These are phyloP conservation scores for Wickerhamomyces kurtzmanii DNA, from an alignment of 805 yeast species.

Conservation along the genomic window DNA sequence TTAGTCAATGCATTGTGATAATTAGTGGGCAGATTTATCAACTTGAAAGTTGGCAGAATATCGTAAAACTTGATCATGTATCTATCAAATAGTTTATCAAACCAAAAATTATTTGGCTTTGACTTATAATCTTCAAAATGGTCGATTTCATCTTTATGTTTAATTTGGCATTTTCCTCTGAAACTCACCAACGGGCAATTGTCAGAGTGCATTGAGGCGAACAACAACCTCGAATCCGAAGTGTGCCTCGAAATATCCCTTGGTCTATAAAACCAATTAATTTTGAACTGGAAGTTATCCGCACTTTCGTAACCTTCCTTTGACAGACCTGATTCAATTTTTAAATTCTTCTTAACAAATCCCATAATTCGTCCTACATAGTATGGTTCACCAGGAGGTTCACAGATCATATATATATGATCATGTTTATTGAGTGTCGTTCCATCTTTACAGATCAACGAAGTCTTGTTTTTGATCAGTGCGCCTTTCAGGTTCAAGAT, in stretches of 20 bases:
- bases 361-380: slow-evolving; percentile 81
- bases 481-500: slow-evolving; percentile 29
- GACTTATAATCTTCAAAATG: slow-evolving; percentile 36
- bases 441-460: slow-evolving; percentile 12
- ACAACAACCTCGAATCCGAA: slow-evolving; percentile 65
- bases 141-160: slow-evolving; percentile 56
- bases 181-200: slow-evolving; percentile 66
- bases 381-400: slow-evolving; percentile 93
- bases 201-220: slow-evolving; percentile 81
- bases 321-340: slow-evolving; percentile 4
- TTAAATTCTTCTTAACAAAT: slow-evolving; percentile 34
- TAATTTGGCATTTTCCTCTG: slow-evolving; percentile 68
- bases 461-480: slow-evolving; percentile 15
- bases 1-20: slow-evolving; percentile 54
- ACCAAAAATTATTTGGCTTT: slow-evolving; percentile 68
- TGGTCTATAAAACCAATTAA: slow-evolving; percentile 91
- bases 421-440: slow-evolving; percentile 28
- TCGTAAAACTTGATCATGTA: slow-evolving; percentile 80
- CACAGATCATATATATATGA: slow-evolving; percentile 74
- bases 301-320: too few species aligned
- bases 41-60: slow-evolving; percentile 50
- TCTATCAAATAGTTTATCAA: slow-evolving; percentile 76
- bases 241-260: slow-evolving; percentile 66
- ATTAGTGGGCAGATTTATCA: slow-evolving; percentile 48
- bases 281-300: slow-evolving; percentile 46